phyloP scores from a whole-genome alignment of 164 flowering plant genomes.

The Taxillus chinensis region DNA sequence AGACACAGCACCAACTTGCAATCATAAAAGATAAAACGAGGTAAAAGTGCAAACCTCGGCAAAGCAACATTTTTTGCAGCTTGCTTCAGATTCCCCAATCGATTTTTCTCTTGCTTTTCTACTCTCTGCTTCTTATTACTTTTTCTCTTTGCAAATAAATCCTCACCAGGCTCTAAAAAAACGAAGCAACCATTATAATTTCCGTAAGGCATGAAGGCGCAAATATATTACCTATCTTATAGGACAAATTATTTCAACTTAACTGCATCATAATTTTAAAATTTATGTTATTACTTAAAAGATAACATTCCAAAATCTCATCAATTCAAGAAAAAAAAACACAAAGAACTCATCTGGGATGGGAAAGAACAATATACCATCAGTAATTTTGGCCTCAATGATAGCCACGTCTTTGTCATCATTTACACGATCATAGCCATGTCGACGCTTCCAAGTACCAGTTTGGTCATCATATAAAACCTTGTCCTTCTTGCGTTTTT shows the following conservation, averaged over 20 bases:
- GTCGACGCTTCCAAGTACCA: conserved; percentile 73
- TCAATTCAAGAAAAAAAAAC: too few relatives aligned
- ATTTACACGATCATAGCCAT: conserved; percentile 91
- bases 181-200: not conserved
- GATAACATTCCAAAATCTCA: too few relatives aligned
- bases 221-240: too few relatives aligned
- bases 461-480: conserved; percentile 53
- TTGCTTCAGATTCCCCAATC: conserved; percentile 61
- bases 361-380: conserved; percentile 23
- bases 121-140: conserved; percentile 65
- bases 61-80: conserved; percentile 71
- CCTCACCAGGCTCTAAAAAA: conserved; percentile 58
- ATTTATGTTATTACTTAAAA: too few relatives aligned
- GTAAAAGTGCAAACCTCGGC: conserved; percentile 50
- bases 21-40: too few relatives aligned
- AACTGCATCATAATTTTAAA: too few relatives aligned
- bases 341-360: not conserved
- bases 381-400: conserved; percentile 55
- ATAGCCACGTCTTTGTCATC: conserved; percentile 63
- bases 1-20: too few relatives aligned
- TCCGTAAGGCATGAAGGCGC: not conserved
- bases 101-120: conserved; percentile 76
- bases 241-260: too few relatives aligned
- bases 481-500: conserved; percentile 74
- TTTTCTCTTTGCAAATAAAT: conserved; percentile 78